Percentiles rank a stretch among this genome's conserved stretches.
These are phyloP conservation scores for Pseudogymnoascus destructans DNA, from an alignment of 2,329 filamentous ascomycete species.

Conservation along the genomic window DNA sequence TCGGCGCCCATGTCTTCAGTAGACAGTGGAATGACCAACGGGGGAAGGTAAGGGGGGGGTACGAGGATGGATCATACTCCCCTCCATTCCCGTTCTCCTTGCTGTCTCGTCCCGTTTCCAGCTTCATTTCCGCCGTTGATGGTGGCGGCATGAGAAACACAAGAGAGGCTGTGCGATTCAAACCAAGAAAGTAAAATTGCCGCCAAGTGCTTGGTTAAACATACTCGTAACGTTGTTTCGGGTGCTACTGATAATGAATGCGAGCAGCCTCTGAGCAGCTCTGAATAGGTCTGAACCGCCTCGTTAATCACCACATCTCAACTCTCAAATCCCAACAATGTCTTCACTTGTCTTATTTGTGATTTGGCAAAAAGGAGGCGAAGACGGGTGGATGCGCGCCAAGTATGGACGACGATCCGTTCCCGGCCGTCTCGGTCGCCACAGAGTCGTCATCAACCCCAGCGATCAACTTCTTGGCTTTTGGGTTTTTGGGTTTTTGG, in stretches of 20 bases:
- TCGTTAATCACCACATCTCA: not conserved
- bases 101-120: not conserved
- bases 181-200: not conserved
- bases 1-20: slow-evolving; percentile 1
- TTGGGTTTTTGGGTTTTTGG: not conserved
- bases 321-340: not conserved
- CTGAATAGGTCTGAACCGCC: not conserved
- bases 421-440: not conserved
- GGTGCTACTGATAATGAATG: not conserved
- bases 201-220: slow-evolving; percentile 2
- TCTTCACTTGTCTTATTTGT: not conserved
- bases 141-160: not conserved
- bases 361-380: not conserved
- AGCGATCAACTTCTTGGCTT: not conserved
- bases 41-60: not conserved
- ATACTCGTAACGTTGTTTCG: not conserved
- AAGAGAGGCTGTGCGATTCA: not conserved
- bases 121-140: not conserved
- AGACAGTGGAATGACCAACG: not conserved
- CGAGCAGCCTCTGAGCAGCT: not conserved
- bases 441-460: not conserved
- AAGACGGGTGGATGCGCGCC: not conserved
- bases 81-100: not conserved
- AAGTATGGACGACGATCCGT: not conserved
- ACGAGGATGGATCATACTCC: not conserved